A percentile compares a stretch with the other conserved stretches of the same genome.
Conservation (phyloP, 192 early-diverging fungal species). For the Chytriomyces hyalinus region DNA sequence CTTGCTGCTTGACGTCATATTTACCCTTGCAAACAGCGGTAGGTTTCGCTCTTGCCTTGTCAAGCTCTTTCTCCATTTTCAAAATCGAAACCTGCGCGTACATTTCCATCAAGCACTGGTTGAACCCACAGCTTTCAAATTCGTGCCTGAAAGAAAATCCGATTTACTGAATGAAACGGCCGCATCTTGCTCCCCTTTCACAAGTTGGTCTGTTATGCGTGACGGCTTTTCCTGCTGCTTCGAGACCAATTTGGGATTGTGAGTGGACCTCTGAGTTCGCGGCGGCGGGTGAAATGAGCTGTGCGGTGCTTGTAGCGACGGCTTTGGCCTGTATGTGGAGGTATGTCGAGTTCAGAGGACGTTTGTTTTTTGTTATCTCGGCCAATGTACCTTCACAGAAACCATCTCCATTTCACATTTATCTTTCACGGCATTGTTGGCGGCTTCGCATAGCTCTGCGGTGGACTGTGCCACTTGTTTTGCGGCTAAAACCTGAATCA, state of each 20-base stretch:
- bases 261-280: not conserved
- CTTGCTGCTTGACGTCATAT: constrained; percentile 39
- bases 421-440: constrained; percentile 44
- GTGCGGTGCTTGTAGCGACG: no score
- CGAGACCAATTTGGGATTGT: no score
- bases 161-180: constrained; percentile 49
- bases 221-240: constrained; percentile 56
- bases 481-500: constrained; percentile 40
- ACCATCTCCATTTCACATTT: constrained; percentile 1
- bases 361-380: no score
- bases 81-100: constrained; percentile 62
- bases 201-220: constrained; percentile 60
- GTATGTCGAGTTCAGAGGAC: no score
- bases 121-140: constrained; percentile 15
- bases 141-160: constrained; percentile 39
- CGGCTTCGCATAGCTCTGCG: constrained; percentile 41
- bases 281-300: not conserved
- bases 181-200: constrained; percentile 54
- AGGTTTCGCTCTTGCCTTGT: constrained; percentile 53
- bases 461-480: constrained; percentile 49
- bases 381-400: not conserved
- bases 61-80: constrained; percentile 66
- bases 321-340: no score
- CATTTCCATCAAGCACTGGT: constrained; percentile 54
- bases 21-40: constrained; percentile 56